Base-by-base conservation (phyloP, 139 green algal genomes). In the Asterochloris sp. region DNA sequence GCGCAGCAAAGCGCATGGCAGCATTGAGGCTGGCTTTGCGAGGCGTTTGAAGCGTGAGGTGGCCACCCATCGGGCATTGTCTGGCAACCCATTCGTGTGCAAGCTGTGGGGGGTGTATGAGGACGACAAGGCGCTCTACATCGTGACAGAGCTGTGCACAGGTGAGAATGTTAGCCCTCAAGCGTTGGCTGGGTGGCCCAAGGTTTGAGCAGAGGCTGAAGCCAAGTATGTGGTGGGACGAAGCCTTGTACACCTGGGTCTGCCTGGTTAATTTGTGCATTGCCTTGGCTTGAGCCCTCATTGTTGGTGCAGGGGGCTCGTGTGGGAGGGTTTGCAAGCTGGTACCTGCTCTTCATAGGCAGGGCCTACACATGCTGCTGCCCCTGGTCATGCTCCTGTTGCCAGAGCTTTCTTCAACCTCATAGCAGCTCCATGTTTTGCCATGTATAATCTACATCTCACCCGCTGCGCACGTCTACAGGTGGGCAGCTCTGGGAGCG, bases 101-200 rank as follows among this genome's bases (percentile, higher is more conserved):
- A 71, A 73, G 60, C 71, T 92, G 27, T 78, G 91, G 64, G 87
- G 69, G 19, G 89, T 83, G 47, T 91, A 84, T 67, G 87, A 92
- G 79, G 88, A 90, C 54, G 69, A 81, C 27, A 83, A 74, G 47
- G 62, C 82, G 28, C 77, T 92, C 9, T 85, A 90, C 78, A 62
- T 91, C 23, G 83, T 92, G 0, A 83, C 87, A 83, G 87, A 92
- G 82, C 71, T 89, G 27, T 92, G 89, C 77, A 83, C 64, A 29
- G 80, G 80, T 74, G 38, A 54, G 38, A 24, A 14, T 4, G 6
- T 23, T 23, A 2, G 17, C 21, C 66, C 4, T 8, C 21, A 23
- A 10, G 66, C 66, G 17, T 23, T 10, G 9, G 19, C 21, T 71
- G 66, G 66, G 21, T 71, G 17, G 66, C 21, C 21, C 1, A 8